Percentiles rank a stretch among this genome's conserved stretches.
Evolutionary conservation across 164 flowering plant genomes (phyloP).

Genomic region (Magnolia kwangsiensis): DNA sequence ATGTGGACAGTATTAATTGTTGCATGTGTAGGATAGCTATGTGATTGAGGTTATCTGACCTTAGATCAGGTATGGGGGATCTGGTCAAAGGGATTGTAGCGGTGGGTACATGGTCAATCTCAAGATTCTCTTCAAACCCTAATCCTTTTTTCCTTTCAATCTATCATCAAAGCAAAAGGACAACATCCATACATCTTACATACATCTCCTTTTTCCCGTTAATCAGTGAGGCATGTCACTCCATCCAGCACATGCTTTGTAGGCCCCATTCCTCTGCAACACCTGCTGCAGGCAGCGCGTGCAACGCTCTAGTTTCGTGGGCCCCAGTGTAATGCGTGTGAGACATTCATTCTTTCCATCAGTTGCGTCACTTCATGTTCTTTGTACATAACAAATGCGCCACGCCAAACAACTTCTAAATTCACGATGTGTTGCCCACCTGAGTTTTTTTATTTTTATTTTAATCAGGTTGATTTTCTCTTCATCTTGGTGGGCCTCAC

Average conservation of each 20-base stretch:
- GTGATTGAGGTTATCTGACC: neutral
- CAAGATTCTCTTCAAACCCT: slow-evolving; percentile 4
- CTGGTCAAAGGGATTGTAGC: slow-evolving; percentile 14
- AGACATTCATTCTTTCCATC: too few species aligned
- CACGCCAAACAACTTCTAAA: too few species aligned
- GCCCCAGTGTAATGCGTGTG: too few species aligned
- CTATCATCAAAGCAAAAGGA: slow-evolving; percentile 2
- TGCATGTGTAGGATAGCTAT: neutral
- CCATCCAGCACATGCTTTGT: neutral
- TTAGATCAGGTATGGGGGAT: neutral
- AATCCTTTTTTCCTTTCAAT: neutral
- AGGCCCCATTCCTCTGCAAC: too few species aligned
- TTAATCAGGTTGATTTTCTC: too few species aligned
- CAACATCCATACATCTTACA: slow-evolving; percentile 8
- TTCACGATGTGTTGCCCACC: too few species aligned
- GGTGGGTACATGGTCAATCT: slow-evolving; percentile 11
- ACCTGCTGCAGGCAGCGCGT: too few species aligned
- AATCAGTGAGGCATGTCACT: slow-evolving; percentile 26
- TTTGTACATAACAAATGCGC: too few species aligned
- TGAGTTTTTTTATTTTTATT: too few species aligned
- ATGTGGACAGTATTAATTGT: neutral
- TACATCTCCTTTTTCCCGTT: slow-evolving; percentile 11
- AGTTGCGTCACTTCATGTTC: too few species aligned
- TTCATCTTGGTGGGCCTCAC: too few species aligned
- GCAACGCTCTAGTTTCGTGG: too few species aligned